Evolutionary conservation across 2,329 filamentous ascomycete species (phyloP).

Genomic region (Sphaerulina populicola): DNA sequence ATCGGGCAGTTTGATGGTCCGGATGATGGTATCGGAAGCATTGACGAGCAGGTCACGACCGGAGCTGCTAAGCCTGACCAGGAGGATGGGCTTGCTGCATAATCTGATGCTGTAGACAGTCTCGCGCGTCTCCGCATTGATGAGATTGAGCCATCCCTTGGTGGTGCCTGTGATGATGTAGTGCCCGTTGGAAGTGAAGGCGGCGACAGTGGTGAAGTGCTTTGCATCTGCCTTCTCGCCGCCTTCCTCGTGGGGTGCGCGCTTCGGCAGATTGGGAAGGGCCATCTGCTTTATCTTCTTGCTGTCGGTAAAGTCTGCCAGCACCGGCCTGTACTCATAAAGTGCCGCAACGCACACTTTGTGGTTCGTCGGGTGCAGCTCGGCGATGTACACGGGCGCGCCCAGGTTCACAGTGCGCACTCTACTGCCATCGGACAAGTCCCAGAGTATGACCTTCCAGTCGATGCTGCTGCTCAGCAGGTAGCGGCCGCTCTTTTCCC

Average conservation of each 20-base stretch:
- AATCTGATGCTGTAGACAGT: conserved; percentile 87
- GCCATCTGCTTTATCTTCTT: conserved; percentile 58
- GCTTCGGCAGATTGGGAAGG: conserved; percentile 73
- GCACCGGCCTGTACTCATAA: conserved; percentile 83
- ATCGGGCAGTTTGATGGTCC: conserved; percentile 84
- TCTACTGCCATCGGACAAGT: conserved; percentile 64
- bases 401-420: conserved; percentile 83
- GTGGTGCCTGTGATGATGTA: conserved; percentile 89
- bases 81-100: conserved; percentile 78
- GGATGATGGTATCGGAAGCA: conserved; percentile 86
- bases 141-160: conserved; percentile 93
- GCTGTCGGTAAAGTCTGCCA: conserved; percentile 56
- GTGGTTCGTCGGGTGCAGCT: conserved; percentile 83
- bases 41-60: conserved; percentile 86
- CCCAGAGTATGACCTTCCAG: conserved; percentile 95
- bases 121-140: conserved; percentile 69
- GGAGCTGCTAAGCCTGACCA: conserved; percentile 72
- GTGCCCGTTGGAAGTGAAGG: conserved; percentile 76
- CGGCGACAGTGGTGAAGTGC: conserved; percentile 84
- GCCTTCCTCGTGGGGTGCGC: conserved; percentile 59
- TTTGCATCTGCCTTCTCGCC: conserved; percentile 90
- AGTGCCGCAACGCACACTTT: conserved; percentile 81
- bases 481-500: conserved; percentile 86
- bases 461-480: conserved; percentile 88
- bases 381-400: conserved; percentile 89